Base-by-base conservation (phyloP, 495 filamentous ascomycete genomes). In the Choiromyces venosus region DNA sequence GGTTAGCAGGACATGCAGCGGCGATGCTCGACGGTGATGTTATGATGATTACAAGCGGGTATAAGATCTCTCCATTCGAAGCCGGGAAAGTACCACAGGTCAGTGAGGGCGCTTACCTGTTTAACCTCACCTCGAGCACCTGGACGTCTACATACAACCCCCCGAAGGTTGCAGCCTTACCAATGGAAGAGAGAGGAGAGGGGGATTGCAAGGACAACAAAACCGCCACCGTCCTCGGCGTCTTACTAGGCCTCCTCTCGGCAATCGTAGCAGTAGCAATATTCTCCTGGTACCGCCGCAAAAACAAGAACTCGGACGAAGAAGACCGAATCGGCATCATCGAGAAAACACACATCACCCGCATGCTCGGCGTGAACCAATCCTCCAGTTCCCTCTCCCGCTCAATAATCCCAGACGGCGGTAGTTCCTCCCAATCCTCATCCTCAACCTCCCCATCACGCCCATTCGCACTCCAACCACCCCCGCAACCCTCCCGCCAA, bases 41-140 rank as follows among this genome's bases (percentile, higher is more conserved):
- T 0, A 92, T 98, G 91, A 92, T 97, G 91, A 84, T 96, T 37
- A 86, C 89, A 65, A 94, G 94, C 21, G 94, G 94, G 2, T 93
- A 91, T 74, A 84, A 79, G 14, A 96, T 97, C 71, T 82, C 87
- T 10, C 78, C 83, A 25, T 83, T 87, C 6, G 76, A 74, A 36
- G 79, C 83, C n/a, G 82, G 81, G 4, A 82, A 79, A 25, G 72
- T 75, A 68, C 25, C 25, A 16, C 52, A 33, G 25, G 70, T 71
- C 37, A 89, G 86, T 74, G 83, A 82, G 0, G 80, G 85, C 65
- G 83, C 87, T 21, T 88, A 88, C 74, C 91, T 97, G 72, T 92
- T 92, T 76, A 95, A 97, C 77, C 85, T 91, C 16, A 92, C 91
- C 2, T 91, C 91, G 3, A 88, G 86, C 79, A 84, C 82, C 18